Evolutionary conservation across 371 early-diverging fungal genomes (phyloP), one percentile per base, ranked within the genome.

Genomic region (Blakeslea trispora): DNA sequence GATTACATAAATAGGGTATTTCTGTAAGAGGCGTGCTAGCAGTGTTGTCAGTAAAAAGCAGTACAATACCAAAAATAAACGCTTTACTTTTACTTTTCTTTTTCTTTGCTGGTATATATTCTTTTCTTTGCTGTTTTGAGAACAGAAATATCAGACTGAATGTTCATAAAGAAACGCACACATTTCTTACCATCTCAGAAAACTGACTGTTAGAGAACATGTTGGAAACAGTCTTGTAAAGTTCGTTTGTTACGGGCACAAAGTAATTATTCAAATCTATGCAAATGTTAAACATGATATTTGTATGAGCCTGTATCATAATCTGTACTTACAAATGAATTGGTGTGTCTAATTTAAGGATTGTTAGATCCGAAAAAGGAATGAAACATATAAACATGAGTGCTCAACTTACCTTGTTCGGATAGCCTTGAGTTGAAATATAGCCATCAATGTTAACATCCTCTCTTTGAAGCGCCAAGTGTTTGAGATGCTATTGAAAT

Each of bases 1-100:
- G 5, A 86, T 68, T 5, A 85, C 55, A 53, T 73, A 88, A 2
- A 86, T 72, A 1, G 85, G 86, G 53, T 81, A 57, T 15, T 68
- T 67, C 37, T 80, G 78, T 18, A 40, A 40, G 0, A 62, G 44
- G 18, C 68, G 60, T 17, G 59, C 58, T 41, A 51, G 23, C 14
- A 45, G 10, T 41, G 13, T 23, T 40, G 15, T 40, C 18, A 15
- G 13, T 45, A 28, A 7, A n/a, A n/a, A n/a, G n/a, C n/a, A n/a
- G n/a, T n/a, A n/a, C 37, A 40, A 47, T 23, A 23, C 35, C 15
- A 57, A 35, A 42, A 6, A 1, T 5, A 18, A n/a, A n/a, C n/a
- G n/a, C n/a, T 21, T 44, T 0, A 28, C 11, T 34, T 14, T 10
- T 15, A 1, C 31, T 28, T 32, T 54, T 35, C 17, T 31, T 23